Conservation (phyloP, 2,329 filamentous ascomycete genomes). For the Fusarium circinatum region DNA sequence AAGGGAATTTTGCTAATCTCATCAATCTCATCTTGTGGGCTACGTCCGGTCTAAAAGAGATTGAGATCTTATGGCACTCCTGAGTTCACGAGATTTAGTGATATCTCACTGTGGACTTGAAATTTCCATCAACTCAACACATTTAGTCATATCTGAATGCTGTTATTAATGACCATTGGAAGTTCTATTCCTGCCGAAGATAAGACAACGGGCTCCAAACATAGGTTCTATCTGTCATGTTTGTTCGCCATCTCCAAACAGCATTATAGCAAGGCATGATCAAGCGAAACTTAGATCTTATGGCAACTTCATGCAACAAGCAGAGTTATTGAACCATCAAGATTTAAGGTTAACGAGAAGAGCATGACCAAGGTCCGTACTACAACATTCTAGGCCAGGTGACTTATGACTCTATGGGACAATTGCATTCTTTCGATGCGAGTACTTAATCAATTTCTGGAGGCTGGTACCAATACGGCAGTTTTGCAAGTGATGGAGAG, state of each 20-base stretch:
- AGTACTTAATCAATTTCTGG: not conserved
- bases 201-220: not conserved
- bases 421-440: not conserved
- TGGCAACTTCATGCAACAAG: not conserved
- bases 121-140: not conserved
- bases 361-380: not conserved
- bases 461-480: not conserved
- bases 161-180: not conserved
- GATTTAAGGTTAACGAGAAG: not conserved
- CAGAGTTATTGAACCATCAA: not conserved
- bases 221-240: not conserved
- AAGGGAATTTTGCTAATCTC: conserved; percentile 4
- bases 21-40: not conserved
- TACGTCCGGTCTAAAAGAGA: not conserved
- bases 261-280: not conserved
- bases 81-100: not conserved
- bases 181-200: not conserved
- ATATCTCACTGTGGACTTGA: not conserved
- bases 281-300: not conserved
- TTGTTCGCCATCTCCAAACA: not conserved
- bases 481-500: not conserved
- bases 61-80: not conserved
- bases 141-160: not conserved
- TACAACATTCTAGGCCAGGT: not conserved
- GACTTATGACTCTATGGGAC: not conserved